phyloP scores from a whole-genome alignment of 208 protist genomes.

The Leptomonas pyrrhocoris region DNA sequence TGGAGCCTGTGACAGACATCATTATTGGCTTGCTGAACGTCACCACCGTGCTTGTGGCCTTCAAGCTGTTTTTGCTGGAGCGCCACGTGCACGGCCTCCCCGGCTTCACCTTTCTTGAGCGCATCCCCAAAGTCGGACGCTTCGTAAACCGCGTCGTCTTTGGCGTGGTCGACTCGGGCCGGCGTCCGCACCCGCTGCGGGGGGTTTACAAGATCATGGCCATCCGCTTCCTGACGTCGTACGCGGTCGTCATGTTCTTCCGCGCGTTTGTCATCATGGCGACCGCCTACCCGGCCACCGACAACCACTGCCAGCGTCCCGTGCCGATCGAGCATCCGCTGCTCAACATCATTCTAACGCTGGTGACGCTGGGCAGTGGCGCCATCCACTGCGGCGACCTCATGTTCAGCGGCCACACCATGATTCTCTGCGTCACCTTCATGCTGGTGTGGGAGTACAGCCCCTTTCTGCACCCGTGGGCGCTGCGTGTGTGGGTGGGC shows the following conservation, averaged over 20 bases:
- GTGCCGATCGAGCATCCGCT: constrained; percentile 59
- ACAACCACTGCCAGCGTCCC: constrained; percentile 83
- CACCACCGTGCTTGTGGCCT: constrained; percentile 38
- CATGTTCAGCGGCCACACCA: constrained; percentile 91
- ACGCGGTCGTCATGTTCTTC: constrained; percentile 68
- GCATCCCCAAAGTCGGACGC: constrained; percentile 22
- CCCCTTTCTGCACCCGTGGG: constrained; percentile 52
- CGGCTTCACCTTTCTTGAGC: constrained; percentile 21
- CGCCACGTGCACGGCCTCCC: constrained; percentile 27
- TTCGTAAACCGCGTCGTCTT: constrained; percentile 54
- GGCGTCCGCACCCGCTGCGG: constrained; percentile 40
- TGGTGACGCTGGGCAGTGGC: constrained; percentile 77
- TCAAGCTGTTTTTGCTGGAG: constrained; percentile 78
- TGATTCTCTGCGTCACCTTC: constrained; percentile 70
- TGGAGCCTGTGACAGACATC: constrained; percentile 61
- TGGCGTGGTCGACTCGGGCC: constrained; percentile 46
- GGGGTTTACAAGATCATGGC: constrained; percentile 48
- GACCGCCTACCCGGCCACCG: constrained; percentile 84
- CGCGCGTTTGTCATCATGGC: constrained; percentile 70
- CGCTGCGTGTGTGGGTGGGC: constrained; percentile 39
- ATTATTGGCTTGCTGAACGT: constrained; percentile 63
- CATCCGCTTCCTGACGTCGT: constrained; percentile 79
- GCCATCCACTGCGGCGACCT: constrained; percentile 91
- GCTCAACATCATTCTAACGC: constrained; percentile 77
- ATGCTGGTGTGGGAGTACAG: constrained; percentile 73